Conservation (phyloP, 176 grass and related monocot species). For the Oryza australiensis region DNA sequence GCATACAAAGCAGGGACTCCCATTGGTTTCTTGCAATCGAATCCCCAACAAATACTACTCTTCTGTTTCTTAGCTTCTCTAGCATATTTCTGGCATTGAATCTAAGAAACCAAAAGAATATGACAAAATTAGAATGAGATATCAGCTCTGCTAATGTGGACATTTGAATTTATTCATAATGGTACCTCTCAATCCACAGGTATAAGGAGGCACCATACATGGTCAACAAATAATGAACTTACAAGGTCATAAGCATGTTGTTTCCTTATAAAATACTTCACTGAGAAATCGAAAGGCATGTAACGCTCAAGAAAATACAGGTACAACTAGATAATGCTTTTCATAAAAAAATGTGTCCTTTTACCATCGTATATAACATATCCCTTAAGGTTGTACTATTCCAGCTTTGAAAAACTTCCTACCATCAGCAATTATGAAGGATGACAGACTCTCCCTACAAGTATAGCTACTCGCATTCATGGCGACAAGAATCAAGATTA, state of each 20-base stretch:
- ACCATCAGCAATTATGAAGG: neutral
- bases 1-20: constrained; percentile 86
- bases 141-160: neutral
- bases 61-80: constrained; percentile 61
- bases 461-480: neutral
- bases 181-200: neutral
- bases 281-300: neutral
- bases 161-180: neutral
- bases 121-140: constrained; percentile 21
- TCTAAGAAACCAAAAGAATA: constrained; percentile 41
- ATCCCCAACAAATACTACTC: constrained; percentile 85
- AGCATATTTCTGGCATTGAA: constrained; percentile 74
- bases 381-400: constrained; percentile 3
- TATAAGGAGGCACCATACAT: neutral
- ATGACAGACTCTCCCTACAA: neutral
- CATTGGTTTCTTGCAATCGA: constrained; percentile 96
- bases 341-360: neutral
- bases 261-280: neutral
- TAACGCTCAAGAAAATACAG: too few relatives aligned
- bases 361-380: neutral
- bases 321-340: neutral
- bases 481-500: constrained; percentile 2
- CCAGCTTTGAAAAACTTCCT: neutral
- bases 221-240: constrained; percentile 12
- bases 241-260: neutral